Percentiles rank a stretch among this genome's conserved stretches.
Evolutionary conservation across 2,329 filamentous ascomycete genomes (phyloP).

Genomic region (Colletotrichum ledebouriae): DNA sequence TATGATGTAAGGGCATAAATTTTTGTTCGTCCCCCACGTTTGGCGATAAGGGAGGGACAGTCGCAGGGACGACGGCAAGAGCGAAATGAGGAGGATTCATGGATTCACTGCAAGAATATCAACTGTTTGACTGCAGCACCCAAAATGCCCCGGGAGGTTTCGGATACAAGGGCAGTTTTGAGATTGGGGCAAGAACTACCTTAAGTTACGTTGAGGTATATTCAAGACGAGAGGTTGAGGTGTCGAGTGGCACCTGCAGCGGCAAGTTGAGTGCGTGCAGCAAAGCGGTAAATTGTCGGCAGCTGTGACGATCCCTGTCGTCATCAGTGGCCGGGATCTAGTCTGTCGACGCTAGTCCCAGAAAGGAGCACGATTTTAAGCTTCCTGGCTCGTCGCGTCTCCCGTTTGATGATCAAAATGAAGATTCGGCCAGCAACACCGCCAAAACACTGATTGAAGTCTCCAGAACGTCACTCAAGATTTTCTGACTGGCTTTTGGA

Average conservation of each 20-base stretch:
- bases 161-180: background rate
- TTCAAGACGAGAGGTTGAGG: slow-evolving; percentile 1
- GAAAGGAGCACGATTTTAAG: slow-evolving; percentile 19
- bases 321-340: background rate
- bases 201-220: background rate
- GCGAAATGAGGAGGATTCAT: too few relatives aligned
- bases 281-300: slow-evolving; percentile 28
- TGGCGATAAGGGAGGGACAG: too few relatives aligned
- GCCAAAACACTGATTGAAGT: background rate
- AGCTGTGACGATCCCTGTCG: slow-evolving; percentile 10
- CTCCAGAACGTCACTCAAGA: background rate
- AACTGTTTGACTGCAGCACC: too few relatives aligned
- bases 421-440: background rate
- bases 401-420: slow-evolving; percentile 2
- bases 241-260: slow-evolving; percentile 1
- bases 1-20: too few relatives aligned
- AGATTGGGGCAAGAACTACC: slow-evolving; percentile 2
- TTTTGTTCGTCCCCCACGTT: too few relatives aligned
- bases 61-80: too few relatives aligned
- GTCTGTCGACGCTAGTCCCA: slow-evolving; percentile 4
- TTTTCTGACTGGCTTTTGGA: background rate
- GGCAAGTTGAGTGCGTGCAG: slow-evolving; percentile 1
- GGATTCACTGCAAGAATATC: too few relatives aligned
- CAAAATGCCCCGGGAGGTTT: too few relatives aligned
- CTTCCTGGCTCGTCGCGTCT: slow-evolving; percentile 37